Percentiles rank a stretch among this genome's conserved stretches.
These are phyloP conservation scores for Adenanthera pavonina DNA, from an alignment of 306 rosid species.

Conservation along the genomic window DNA sequence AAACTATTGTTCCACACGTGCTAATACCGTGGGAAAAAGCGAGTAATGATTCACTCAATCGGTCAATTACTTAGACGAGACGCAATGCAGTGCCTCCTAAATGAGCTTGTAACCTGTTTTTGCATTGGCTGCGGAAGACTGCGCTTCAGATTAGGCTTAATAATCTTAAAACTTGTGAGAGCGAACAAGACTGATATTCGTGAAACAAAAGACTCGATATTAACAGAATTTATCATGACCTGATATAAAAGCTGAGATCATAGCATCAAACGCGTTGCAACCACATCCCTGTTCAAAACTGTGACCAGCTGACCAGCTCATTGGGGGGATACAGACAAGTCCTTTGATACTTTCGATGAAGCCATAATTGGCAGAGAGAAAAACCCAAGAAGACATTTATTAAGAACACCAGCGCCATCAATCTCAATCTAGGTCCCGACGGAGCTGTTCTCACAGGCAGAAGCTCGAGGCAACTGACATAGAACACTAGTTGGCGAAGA, in stretches of 20 bases:
- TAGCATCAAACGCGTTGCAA: background rate
- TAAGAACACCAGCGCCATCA: background rate
- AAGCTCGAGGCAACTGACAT: slow-evolving; percentile 64
- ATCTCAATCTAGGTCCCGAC: slow-evolving; percentile 48
- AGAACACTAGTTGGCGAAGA: slow-evolving; percentile 77
- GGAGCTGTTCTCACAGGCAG: slow-evolving; percentile 59
- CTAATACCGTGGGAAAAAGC: background rate
- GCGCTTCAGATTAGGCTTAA: background rate
- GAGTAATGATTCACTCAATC: background rate
- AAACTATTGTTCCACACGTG: background rate
- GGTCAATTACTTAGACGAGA: background rate
- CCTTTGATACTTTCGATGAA: background rate
- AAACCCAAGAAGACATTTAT: background rate
- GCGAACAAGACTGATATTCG: background rate
- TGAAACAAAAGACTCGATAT: background rate
- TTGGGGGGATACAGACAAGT: background rate
- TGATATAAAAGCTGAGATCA: background rate
- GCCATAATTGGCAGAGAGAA: background rate
- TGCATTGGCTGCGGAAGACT: background rate
- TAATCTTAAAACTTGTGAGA: background rate
- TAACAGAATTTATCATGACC: background rate
- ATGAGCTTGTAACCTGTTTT: background rate
- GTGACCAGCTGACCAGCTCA: background rate
- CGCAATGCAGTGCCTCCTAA: background rate
- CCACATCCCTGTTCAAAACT: background rate